Evolutionary conservation across 257 asterid species (phyloP).

Genomic region (Gentiana straminea): DNA sequence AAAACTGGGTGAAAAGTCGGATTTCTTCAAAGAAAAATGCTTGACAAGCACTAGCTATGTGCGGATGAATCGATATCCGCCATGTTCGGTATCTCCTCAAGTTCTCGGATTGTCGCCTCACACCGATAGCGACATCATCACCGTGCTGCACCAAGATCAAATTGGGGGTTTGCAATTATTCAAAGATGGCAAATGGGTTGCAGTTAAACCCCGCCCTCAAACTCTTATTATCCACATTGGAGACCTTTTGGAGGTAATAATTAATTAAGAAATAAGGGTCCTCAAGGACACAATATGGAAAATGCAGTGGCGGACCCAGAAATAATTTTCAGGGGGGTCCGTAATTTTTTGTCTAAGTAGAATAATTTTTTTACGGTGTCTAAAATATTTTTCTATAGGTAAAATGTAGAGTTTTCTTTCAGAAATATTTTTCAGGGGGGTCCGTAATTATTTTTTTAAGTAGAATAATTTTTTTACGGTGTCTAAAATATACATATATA

Average conservation of each 20-base stretch:
- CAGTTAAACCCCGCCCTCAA: constrained; percentile 66
- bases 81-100: constrained; percentile 42
- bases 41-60: constrained; percentile 48
- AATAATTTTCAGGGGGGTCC: no score
- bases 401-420: no score
- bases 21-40: constrained; percentile 44
- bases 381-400: no score
- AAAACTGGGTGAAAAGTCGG: constrained; percentile 33
- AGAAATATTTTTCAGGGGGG: no score
- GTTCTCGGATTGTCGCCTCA: constrained; percentile 66
- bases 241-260: constrained; percentile 66
- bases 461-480: no score
- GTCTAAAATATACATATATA: no score
- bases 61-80: constrained; percentile 72
- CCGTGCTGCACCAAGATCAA: constrained; percentile 64
- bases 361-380: no score
- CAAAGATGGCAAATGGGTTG: constrained; percentile 65
- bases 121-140: constrained; percentile 80
- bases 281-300: no score
- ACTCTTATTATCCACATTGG: constrained; percentile 79
- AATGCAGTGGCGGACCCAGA: no score
- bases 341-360: no score
- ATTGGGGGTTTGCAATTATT: constrained; percentile 77
- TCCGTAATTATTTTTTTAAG: no score
- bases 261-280: no score